Percentiles rank a stretch among this genome's conserved stretches.
phyloP scores from a whole-genome alignment of 1,139 yeast genomes.

The Suhomyces chickasaworum region DNA sequence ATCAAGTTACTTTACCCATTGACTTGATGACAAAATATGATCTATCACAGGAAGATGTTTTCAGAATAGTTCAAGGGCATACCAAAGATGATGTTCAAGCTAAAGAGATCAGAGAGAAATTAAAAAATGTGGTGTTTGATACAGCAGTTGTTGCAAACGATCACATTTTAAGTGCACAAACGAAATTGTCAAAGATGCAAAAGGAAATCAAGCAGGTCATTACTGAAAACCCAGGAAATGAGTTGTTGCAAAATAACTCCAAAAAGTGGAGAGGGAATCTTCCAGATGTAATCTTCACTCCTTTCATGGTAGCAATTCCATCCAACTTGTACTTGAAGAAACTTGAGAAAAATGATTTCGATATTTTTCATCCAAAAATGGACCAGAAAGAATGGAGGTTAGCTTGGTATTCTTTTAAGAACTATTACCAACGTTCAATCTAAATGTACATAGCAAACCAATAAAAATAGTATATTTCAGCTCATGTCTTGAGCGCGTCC shows the following conservation, averaged over 20 bases:
- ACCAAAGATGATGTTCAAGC: slow-evolving; percentile 26
- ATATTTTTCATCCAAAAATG: slow-evolving; percentile 52
- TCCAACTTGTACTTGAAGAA: slow-evolving; percentile 60
- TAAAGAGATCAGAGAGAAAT: slow-evolving; percentile 34
- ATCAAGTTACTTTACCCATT: slow-evolving; percentile 61
- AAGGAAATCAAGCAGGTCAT: slow-evolving; percentile 35
- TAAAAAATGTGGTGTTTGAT: slow-evolving; percentile 66
- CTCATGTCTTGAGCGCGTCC: neutral
- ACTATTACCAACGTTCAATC: slow-evolving; percentile 48
- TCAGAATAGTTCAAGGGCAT: slow-evolving; percentile 54
- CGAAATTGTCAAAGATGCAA: slow-evolving; percentile 46
- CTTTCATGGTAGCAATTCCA: slow-evolving; percentile 69
- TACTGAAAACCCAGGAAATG: slow-evolving; percentile 26
- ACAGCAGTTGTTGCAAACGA: slow-evolving; percentile 80
- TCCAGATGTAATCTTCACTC: slow-evolving; percentile 70
- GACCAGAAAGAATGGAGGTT: slow-evolving; percentile 68
- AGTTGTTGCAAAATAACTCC: slow-evolving; percentile 33
- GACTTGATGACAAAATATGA: slow-evolving; percentile 57
- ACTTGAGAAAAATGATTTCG: slow-evolving; percentile 66
- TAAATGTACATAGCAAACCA: slow-evolving; percentile 17
- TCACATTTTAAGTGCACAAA: slow-evolving; percentile 69
- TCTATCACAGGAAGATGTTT: slow-evolving; percentile 65
- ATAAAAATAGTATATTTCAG: neutral
- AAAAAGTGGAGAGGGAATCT: slow-evolving; percentile 47
- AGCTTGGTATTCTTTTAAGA: slow-evolving; percentile 65